Percentiles rank a stretch among this genome's conserved stretches.
Evolutionary conservation across 2,329 filamentous ascomycete genomes (phyloP).

Genomic region (Penicillium rolfsii): DNA sequence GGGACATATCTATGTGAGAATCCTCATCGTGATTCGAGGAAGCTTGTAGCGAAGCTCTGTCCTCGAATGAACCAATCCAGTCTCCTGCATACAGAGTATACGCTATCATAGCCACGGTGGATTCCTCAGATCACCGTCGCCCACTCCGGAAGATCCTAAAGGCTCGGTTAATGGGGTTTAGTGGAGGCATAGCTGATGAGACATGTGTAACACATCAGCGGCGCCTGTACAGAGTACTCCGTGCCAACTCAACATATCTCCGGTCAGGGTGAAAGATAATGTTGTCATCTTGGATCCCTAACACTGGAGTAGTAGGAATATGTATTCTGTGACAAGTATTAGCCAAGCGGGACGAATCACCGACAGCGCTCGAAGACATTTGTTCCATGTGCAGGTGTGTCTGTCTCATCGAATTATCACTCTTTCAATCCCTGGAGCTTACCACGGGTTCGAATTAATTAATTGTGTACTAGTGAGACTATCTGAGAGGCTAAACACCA

Average conservation of each 20-base stretch:
- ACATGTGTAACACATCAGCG: background rate
- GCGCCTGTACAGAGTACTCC: background rate
- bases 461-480: background rate
- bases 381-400: too few relatives aligned
- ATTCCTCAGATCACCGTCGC: background rate
- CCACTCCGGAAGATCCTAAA: constrained; percentile 3
- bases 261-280: background rate
- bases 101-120: constrained; percentile 3
- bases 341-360: background rate
- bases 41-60: constrained; percentile 11
- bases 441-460: too few relatives aligned
- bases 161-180: background rate
- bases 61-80: constrained; percentile 8
- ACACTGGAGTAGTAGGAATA: background rate
- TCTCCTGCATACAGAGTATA: constrained; percentile 19
- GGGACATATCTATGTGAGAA: constrained; percentile 7
- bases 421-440: too few relatives aligned
- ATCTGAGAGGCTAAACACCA: background rate
- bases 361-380: too few relatives aligned
- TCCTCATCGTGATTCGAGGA: constrained; percentile 14
- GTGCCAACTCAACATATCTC: too few relatives aligned
- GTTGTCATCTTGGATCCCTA: background rate
- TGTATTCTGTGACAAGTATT: background rate
- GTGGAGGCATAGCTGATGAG: background rate
- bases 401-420: too few relatives aligned